Evolutionary conservation across 768 basidiomycete species (phyloP).

Genomic region (Gloeopeniophorella convolvens): DNA sequence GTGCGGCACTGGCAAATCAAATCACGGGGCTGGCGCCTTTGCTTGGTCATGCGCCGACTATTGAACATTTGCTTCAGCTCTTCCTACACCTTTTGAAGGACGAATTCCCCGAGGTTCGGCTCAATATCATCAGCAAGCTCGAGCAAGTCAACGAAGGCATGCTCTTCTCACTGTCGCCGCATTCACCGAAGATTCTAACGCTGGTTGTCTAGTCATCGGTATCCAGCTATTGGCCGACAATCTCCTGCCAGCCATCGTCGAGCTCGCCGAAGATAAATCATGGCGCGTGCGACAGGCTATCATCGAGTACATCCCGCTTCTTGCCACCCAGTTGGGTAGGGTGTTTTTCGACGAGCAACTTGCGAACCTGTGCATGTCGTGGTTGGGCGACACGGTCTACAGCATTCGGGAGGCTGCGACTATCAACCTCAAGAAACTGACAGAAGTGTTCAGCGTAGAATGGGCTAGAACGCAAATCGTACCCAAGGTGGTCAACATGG

Average conservation of each 20-base stretch:
- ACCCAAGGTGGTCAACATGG: slow-evolving; percentile 97
- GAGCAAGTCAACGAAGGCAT: slow-evolving; percentile 90
- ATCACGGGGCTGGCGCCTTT: slow-evolving; percentile 95
- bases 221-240: slow-evolving; percentile 92
- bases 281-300: slow-evolving; percentile 99
- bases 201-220: slow-evolving; percentile 70
- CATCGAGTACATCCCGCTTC: slow-evolving; percentile 98
- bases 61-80: slow-evolving; percentile 92
- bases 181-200: slow-evolving; percentile 7
- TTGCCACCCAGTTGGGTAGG: slow-evolving; percentile 95
- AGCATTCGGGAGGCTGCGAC: slow-evolving; percentile 99
- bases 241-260: slow-evolving; percentile 94
- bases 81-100: slow-evolving; percentile 97
- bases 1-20: slow-evolving; percentile 92
- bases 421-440: slow-evolving; percentile 91
- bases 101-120: slow-evolving; percentile 94
- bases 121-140: slow-evolving; percentile 98
- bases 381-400: slow-evolving; percentile 97
- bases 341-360: slow-evolving; percentile 97
- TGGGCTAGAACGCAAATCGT: slow-evolving; percentile 94
- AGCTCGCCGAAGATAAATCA: slow-evolving; percentile 98
- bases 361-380: slow-evolving; percentile 96
- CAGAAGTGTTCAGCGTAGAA: slow-evolving; percentile 97
- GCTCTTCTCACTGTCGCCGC: neutral
- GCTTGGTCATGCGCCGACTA: slow-evolving; percentile 87